Percentiles rank a stretch among this genome's conserved stretches.
These are phyloP conservation scores for Fusarium siculi DNA, from an alignment of 2,329 filamentous ascomycete species.

Conservation along the genomic window DNA sequence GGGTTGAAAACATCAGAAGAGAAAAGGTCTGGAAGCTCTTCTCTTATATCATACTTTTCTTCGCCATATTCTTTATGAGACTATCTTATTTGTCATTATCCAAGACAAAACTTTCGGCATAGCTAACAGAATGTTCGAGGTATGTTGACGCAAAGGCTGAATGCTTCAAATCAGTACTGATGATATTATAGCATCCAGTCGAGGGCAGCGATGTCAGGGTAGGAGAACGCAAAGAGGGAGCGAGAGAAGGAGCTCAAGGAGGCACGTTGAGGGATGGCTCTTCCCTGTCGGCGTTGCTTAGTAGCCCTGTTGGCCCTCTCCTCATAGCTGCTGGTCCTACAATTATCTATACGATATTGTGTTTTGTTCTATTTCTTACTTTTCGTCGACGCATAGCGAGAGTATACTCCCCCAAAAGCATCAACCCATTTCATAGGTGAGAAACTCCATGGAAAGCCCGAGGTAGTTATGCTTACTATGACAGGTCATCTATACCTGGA, in stretches of 20 bases:
- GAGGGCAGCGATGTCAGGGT: not conserved
- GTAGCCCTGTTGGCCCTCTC: not conserved
- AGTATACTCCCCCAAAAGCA: not conserved
- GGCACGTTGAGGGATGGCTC: not conserved
- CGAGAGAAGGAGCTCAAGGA: not conserved
- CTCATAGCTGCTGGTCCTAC: not conserved
- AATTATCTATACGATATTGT: not conserved
- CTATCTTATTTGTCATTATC: not conserved
- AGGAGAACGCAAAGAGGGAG: not conserved
- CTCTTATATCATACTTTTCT: not conserved
- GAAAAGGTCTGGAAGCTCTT: accelerated
- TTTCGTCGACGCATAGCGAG: not conserved
- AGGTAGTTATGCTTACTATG: accelerated
- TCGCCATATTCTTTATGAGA: accelerated
- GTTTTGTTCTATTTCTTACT: accelerated
- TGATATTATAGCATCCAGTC: not conserved
- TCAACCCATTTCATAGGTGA: not conserved
- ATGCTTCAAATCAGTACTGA: accelerated
- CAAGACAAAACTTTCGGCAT: accelerated
- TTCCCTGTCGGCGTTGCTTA: not conserved
- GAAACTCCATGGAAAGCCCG: not conserved
- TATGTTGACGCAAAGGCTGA: not conserved
- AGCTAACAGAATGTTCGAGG: not conserved
- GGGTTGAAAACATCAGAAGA: accelerated
- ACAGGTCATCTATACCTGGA: accelerated